Evolutionary conservation across 116 monocot genomes (phyloP).

Genomic region (Posidonia oceanica): DNA sequence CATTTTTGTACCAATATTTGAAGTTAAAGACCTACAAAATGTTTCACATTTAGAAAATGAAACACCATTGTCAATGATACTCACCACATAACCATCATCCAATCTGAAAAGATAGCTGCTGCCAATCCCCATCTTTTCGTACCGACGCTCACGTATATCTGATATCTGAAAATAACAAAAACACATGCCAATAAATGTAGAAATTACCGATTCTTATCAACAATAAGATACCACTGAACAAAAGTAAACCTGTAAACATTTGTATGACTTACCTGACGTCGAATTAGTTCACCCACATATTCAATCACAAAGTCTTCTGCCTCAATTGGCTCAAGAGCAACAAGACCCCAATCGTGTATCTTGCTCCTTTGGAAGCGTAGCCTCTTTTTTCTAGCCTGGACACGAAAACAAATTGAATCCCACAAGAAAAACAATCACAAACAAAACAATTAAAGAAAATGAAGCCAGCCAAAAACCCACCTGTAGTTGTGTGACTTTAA

Average conservation of each 20-base stretch:
- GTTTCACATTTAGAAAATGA: neutral
- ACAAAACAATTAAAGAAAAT: slow-evolving; percentile 2
- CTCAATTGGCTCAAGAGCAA: slow-evolving; percentile 95
- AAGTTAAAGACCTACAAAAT: neutral
- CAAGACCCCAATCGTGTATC: slow-evolving; percentile 99
- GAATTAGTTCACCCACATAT: slow-evolving; percentile 97
- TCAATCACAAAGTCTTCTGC: slow-evolving; percentile 99
- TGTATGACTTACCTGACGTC: slow-evolving; percentile 41
- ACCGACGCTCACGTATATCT: slow-evolving; percentile 80
- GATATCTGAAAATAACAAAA: slow-evolving; percentile 54
- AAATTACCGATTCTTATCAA: neutral
- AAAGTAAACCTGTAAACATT: neutral
- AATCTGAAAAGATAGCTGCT: slow-evolving; percentile 99
- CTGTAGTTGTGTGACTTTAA: slow-evolving; percentile 85
- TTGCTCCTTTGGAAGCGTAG: slow-evolving; percentile 94
- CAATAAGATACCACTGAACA: neutral
- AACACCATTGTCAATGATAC: neutral
- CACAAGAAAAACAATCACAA: neutral
- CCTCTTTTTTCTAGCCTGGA: slow-evolving; percentile 79
- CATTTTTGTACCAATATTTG: neutral
- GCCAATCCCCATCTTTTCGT: slow-evolving; percentile 97
- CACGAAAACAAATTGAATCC: neutral
- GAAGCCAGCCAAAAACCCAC: slow-evolving; percentile 15
- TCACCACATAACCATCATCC: slow-evolving; percentile 96
- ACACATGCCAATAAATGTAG: neutral